phyloP scores from a whole-genome alignment of 2,329 filamentous ascomycete genomes.

The Nemania serpens region DNA sequence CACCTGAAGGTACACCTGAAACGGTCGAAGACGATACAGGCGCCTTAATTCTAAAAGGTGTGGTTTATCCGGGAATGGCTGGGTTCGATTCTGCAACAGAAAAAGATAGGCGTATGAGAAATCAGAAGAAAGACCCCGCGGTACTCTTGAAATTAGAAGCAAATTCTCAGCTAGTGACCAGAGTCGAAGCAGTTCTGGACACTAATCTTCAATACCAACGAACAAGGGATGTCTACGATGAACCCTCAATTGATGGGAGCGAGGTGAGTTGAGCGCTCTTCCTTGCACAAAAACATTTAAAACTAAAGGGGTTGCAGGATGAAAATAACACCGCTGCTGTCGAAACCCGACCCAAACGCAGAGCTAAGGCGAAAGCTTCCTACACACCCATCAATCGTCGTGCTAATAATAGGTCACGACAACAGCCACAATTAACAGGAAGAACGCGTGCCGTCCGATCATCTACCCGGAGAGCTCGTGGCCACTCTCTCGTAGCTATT shows the following conservation, averaged over 20 bases:
- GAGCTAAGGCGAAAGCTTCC: constrained; percentile 18
- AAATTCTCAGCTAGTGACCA: constrained; percentile 66
- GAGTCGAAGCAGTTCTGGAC: constrained; percentile 68
- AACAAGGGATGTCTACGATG: constrained; percentile 63
- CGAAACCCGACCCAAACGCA: constrained; percentile 17
- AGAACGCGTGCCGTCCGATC: constrained; percentile 23
- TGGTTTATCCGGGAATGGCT: constrained; percentile 78
- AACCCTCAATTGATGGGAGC: constrained; percentile 57
- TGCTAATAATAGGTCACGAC: constrained; percentile 18
- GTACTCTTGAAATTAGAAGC: constrained; percentile 69
- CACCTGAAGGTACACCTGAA: constrained; percentile 39
- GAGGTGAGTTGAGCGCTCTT: constrained; percentile 47
- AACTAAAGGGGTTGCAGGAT: constrained; percentile 32
- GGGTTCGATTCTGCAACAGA: constrained; percentile 80
- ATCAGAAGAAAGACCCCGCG: constrained; percentile 76
- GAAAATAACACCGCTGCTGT: constrained; percentile 26
- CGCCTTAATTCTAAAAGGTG: constrained; percentile 62
- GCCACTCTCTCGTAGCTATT: neutral
- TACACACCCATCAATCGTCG: constrained; percentile 24
- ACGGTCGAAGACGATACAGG: constrained; percentile 34
- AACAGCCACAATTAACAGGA: constrained; percentile 14
- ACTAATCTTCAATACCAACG: constrained; percentile 55
- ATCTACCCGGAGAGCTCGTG: constrained; percentile 17
- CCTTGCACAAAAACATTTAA: neutral
- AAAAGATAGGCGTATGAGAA: constrained; percentile 73